Base-by-base conservation (phyloP, 108 stramenopile genomes). In the Skeletonema marinoi region DNA sequence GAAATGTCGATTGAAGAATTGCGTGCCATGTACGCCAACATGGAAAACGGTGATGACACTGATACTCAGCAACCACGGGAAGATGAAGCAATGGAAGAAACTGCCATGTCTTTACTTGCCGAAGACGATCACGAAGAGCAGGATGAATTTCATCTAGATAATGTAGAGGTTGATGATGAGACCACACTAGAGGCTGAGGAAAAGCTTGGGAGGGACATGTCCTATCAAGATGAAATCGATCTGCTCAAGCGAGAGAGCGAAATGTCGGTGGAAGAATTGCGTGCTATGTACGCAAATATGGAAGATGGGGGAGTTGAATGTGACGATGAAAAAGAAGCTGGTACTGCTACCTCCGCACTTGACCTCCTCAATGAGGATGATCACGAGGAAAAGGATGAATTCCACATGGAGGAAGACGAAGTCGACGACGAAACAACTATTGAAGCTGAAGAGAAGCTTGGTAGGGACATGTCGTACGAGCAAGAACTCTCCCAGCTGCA, bases 351-450 rank as follows among this genome's bases (percentile, higher is more conserved):
- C 41, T 33, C 35, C 6, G 1, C 30, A 16, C 42, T 48, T 30
- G 31, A 74, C 11, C 21, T 63, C 13, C 65, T 72, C 2, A 75
- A 76, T 35, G 76, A 78, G 70, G 81, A 87, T 29, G 82, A 82
- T 61, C 76, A 64, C 21, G 84, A 79, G n/a, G 86, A 77, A 41
- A 78, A 77, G 61, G 85, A 88, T 21, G 88, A 89, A 36, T 88
- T 83, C 51, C 74, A 85, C 35, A 68, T 78, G 48, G 85, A 66
- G 17, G 66, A 71, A 6, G 68, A 78, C 3, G 86, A 70, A 39
- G 17, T 88, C 9, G 88, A 91, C 69, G 90, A 91, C 70, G 90
- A 91, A 51, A 91, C 90, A 25, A 91, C 90, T 11, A 78, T 91
- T 14, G 83, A 75, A 62, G 88, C 76, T 16, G 90, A 91, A 63